Base-by-base conservation (phyloP, 2,329 filamentous ascomycete species). In the Drechslerella dactyloides region DNA sequence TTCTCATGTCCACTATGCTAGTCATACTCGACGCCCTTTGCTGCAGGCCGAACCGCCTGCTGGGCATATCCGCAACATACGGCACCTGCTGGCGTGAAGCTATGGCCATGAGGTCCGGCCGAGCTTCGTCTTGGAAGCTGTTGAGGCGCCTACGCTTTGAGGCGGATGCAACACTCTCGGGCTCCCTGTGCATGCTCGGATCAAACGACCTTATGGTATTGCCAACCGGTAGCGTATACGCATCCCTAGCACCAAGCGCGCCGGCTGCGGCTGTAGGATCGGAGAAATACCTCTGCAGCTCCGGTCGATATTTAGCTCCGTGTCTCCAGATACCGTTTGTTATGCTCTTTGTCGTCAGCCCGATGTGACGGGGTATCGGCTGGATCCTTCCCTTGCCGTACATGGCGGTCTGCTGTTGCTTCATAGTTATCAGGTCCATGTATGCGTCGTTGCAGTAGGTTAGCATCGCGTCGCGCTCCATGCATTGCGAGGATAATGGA, bases 381-480 rank as follows among this genome's bases (percentile, higher is more conserved):
- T 72, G 68, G n/a, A 72, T 61, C 48, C 68, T 51, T 13, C 61
- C 61, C 56, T 65, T 72, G 5, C 54, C 60, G 40, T 63, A 63
- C 40, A 59, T 54, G 19, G 55, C 60, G 17, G 51, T 59, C 37
- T 72, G 68, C 42, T 72, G 68, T 23, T 72, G 68, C 44, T 72
- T 72, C 33, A 72, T 55, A n/a, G 48, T 27, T 55, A 72, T 65
- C 5, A 72, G 68, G 27, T 72, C 68, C 3, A 72, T 44, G 35
- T 72, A 72, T 10, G 68, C 60, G 51, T 72, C 68, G 11, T 72
- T 72, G 27, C 68, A 72, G 24, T 65, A 72, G 8, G 65, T 55
- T 15, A 72, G 24, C 68, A 72, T 65, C 10, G 64, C 68, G 37
- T 72, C 68, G 37, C 68, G 42, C 21, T 72, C 68, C 23, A 54